Evolutionary conservation across 192 early-diverging fungal genomes (phyloP), one percentile per base, ranked within the genome.

Genomic region (Chytriomyces confervae): DNA sequence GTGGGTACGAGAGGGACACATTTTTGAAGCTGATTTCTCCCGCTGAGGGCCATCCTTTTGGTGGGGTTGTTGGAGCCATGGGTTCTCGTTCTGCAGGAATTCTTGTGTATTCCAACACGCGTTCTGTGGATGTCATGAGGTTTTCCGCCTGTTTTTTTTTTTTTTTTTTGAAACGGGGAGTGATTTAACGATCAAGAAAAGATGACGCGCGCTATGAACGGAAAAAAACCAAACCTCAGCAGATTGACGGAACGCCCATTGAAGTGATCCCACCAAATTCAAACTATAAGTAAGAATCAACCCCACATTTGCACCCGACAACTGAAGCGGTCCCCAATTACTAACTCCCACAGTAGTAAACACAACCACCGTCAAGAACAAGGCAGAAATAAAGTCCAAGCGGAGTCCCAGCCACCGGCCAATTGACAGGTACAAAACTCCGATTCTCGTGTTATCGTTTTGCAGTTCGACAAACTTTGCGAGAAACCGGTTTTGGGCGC

Each of bases 1-100:
- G 67, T 13, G 88, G 91, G 70, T 92, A 93, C 7, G 72, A 80
- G 77, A 92, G 76, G 0, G 79, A 87, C 73, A 91, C 82, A 69
- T 89, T 80, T 20, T 81, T 48, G 62, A 94, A 84, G 45, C 84
- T 83, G 44, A 95, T 85, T 11, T 83, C 76, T 45, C 93, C 94
- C 2, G 78, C 51, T 0, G 20, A 10, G 1, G 93, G 94, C 94
- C 94, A 95, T 0, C 43, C 29, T 53, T 11, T 6, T 18, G 75
- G 69, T 16, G 61, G 72, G 13, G 70, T 50, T 23, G 44, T 23
- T 23, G 73, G 73, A 6, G 16, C 62, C 5, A 36, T 23, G 50
- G 57, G 64, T 57, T 76, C 86, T 69, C 27, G 65, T 49, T 84
- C 81, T 5, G 81, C 27, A 5, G 71, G 72, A 23, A 85, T 66